Evolutionary conservation across 2,329 filamentous ascomycete genomes (phyloP), one percentile per base, ranked within the genome.

Genomic region (Beauveria sp.): DNA sequence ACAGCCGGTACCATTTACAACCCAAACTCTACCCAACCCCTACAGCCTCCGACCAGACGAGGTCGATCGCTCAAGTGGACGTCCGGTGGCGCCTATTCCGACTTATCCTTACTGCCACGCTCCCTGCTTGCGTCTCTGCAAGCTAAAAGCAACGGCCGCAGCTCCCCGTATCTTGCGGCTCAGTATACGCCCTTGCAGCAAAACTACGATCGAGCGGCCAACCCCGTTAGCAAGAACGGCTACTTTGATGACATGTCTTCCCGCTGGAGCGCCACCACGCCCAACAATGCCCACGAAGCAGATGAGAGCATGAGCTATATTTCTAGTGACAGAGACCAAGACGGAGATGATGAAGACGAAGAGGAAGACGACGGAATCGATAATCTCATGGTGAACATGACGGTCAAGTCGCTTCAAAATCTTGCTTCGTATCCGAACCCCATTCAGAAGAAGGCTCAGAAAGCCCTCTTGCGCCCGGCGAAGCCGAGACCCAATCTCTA

Each of bases 1-100:
- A 84, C 82, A 8, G 82, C 82, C 24, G 82, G 82, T n/a, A 83
- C 82, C 4, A 74, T 82, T 52, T 83, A 81, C 71, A 80, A 81
- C 40, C 80, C 81, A 3, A 75, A 74, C 62, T 71, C 74, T 16
- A 69, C 74, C 16, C 74, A 76, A 48, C 78, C 79, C 16, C 72
- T 83, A 28, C 80, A 83, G 64, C 76, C 82, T 50, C 82, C 82
- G 38, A 70, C 77, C 62, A 79, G 82, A 60, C 79, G 80, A 64
- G 79, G 79, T 18, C 78, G 82, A 58, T 73, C 75, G 40, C 67
- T 76, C 65, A 80, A 79, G 69, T 78, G 74, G 72, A 65, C 69
- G 18, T 67, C 69, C 14, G 68, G 71, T 16, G 66, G 66, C 34
- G 55, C 63, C 48, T 69, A 71, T 22, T 66, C 71, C 3, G 71